Evolutionary conservation across 2,329 filamentous ascomycete species (phyloP).

Genomic region (Sphaceloma murrayae): DNA sequence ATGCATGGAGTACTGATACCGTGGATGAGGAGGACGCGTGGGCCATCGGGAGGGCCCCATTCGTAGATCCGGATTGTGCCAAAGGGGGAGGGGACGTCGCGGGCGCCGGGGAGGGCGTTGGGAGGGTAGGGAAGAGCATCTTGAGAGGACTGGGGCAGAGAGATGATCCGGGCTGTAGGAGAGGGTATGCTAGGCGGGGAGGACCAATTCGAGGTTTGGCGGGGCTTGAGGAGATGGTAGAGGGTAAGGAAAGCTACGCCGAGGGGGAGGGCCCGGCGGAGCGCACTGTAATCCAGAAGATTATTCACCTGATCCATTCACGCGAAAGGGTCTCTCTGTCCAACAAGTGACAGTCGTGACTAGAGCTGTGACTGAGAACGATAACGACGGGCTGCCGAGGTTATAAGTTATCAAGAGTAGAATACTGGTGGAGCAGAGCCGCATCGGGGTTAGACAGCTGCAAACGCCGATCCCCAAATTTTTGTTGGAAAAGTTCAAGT

Average conservation of each 20-base stretch:
- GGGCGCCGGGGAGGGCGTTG: slow-evolving; percentile 57
- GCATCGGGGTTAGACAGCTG: slow-evolving; percentile 1
- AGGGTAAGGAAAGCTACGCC: slow-evolving; percentile 2
- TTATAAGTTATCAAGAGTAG: neutral
- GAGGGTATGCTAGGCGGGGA: slow-evolving; percentile 22
- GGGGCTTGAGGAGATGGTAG: slow-evolving; percentile 3
- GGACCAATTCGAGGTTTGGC: neutral
- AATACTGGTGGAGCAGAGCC: slow-evolving; percentile 6
- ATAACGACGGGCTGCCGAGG: neutral
- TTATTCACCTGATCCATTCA: neutral
- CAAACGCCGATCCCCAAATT: slow-evolving; percentile 11
- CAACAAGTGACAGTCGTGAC: neutral
- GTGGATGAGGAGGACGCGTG: slow-evolving; percentile 66
- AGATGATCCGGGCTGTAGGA: slow-evolving; percentile 25
- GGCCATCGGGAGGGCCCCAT: slow-evolving; percentile 63
- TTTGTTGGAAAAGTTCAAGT: slow-evolving; percentile 5
- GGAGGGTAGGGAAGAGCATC: slow-evolving; percentile 51
- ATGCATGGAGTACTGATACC: slow-evolving; percentile 73
- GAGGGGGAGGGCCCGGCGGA: slow-evolving; percentile 5
- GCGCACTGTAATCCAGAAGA: neutral
- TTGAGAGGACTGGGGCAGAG: slow-evolving; percentile 22
- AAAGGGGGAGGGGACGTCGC: slow-evolving; percentile 61
- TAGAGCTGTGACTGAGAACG: no score
- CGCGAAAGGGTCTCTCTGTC: neutral
- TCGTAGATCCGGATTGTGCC: slow-evolving; percentile 67